Conservation (phyloP, 768 basidiomycete species). For the Boletus reticulatus region DNA sequence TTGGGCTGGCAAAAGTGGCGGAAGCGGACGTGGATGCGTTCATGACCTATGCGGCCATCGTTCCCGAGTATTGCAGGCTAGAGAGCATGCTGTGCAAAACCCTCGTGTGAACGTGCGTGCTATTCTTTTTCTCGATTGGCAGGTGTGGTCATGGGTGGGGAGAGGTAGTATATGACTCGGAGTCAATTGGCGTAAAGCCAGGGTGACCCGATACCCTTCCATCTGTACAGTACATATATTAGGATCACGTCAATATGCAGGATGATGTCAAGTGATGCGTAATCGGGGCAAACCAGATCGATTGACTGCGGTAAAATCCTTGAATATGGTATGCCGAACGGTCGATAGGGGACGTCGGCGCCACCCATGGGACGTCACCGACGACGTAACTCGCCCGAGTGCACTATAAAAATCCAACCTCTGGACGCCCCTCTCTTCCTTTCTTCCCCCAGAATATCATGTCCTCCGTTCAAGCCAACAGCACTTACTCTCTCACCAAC, state of each 20-base stretch:
- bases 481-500: slow-evolving; percentile 48
- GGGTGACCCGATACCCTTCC: not conserved
- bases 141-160: too few relatives aligned
- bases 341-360: too few relatives aligned
- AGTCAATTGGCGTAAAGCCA: not conserved
- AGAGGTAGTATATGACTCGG: too few relatives aligned
- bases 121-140: not conserved
- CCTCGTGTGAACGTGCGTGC: slow-evolving; percentile 35
- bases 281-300: too few relatives aligned
- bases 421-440: not conserved
- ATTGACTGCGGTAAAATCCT: too few relatives aligned
- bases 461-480: slow-evolving; percentile 32
- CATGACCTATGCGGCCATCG: slow-evolving; percentile 81
- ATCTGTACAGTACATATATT: slow-evolving; percentile 15
- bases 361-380: too few relatives aligned
- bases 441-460: slow-evolving; percentile 6
- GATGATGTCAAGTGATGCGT: too few relatives aligned
- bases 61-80: slow-evolving; percentile 78
- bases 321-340: too few relatives aligned
- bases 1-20: slow-evolving; percentile 78
- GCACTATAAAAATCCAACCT: not conserved
- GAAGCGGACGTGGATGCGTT: slow-evolving; percentile 84
- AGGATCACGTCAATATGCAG: slow-evolving; percentile 14
- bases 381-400: too few relatives aligned
- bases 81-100: slow-evolving; percentile 76